Evolutionary conservation across 345 rosid genomes (phyloP).

Genomic region (Punica granatum): DNA sequence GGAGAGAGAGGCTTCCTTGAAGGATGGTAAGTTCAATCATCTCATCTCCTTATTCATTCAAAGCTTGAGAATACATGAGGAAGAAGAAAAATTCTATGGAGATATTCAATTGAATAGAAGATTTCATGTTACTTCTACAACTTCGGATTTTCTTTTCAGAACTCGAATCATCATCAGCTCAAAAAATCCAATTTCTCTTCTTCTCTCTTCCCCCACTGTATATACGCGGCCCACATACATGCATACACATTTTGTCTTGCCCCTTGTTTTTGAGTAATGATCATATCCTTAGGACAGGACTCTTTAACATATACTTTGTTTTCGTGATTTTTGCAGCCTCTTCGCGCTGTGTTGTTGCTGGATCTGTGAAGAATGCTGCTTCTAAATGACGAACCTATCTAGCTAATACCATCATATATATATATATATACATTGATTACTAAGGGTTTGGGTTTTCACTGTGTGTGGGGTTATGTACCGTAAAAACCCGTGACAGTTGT

Average conservation of each 20-base stretch:
- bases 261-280: not conserved
- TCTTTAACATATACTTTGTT: not conserved
- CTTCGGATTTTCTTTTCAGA: too few species aligned
- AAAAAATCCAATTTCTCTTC: too few species aligned
- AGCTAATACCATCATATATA: not conserved
- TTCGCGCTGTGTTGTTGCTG: conserved; percentile 67
- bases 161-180: too few species aligned
- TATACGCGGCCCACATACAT: too few species aligned
- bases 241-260: too few species aligned
- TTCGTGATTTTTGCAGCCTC: conserved; percentile 28
- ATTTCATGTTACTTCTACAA: too few species aligned
- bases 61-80: not conserved
- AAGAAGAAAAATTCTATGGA: not conserved
- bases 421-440: not conserved
- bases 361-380: conserved; percentile 48
- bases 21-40: conserved; percentile 42
- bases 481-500: not conserved
- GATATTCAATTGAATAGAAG: too few species aligned
- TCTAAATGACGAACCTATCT: conserved; percentile 13
- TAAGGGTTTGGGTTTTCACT: not conserved
- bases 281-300: not conserved
- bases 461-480: not conserved
- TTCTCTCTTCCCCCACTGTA: not conserved
- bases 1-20: conserved; percentile 53
- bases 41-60: not conserved